Evolutionary conservation across 495 filamentous ascomycete species (phyloP).

Genomic region (Trichoderma virens): DNA sequence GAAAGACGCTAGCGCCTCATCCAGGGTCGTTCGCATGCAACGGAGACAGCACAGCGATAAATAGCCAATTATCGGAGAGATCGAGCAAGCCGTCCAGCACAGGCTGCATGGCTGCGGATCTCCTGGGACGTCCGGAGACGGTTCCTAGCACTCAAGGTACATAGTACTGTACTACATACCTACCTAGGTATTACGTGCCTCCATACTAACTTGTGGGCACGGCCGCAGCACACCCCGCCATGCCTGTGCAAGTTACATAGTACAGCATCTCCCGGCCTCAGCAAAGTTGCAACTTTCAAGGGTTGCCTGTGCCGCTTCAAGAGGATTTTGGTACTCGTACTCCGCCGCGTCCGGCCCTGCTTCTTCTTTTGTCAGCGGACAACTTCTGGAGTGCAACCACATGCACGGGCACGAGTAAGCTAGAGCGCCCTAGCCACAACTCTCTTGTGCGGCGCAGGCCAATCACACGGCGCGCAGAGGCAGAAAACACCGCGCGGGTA

Average conservation of each 20-base stretch:
- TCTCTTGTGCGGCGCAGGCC: background rate
- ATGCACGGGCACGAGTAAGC: too few species aligned
- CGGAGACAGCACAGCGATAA: background rate
- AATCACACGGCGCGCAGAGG: background rate
- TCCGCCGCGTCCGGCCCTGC: background rate
- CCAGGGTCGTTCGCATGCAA: conserved; percentile 8
- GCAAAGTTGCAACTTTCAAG: too few species aligned
- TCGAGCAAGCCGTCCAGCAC: background rate
- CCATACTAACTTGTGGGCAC: background rate
- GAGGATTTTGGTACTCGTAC: background rate
- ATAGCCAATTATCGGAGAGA: conserved; percentile 1
- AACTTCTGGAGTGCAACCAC: too few species aligned
- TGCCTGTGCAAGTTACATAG: too few species aligned
- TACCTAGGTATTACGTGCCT: too few species aligned
- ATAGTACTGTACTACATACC: background rate
- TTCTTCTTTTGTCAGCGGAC: background rate
- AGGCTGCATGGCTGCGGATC: conserved; percentile 1
- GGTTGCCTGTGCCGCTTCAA: background rate
- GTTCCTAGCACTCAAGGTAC: background rate
- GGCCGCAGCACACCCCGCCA: too few species aligned
- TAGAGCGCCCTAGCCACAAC: background rate
- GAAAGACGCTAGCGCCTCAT: background rate
- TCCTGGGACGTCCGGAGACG: background rate
- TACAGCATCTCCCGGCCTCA: too few species aligned
- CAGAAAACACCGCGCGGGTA: background rate